Conservation (phyloP, 805 yeast genomes). For the Jamesozyma rosinii region DNA sequence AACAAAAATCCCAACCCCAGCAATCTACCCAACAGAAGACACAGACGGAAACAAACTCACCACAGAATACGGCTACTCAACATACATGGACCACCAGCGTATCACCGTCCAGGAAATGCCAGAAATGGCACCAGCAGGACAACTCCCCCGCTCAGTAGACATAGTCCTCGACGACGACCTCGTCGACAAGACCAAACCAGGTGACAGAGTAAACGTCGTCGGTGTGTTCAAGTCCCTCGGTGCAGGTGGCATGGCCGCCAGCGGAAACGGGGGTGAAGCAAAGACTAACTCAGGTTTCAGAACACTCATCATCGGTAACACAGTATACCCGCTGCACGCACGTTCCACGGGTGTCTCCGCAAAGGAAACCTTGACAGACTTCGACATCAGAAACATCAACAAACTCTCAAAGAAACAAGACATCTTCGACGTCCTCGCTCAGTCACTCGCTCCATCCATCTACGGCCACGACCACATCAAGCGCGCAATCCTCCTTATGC, state of each 20-base stretch:
- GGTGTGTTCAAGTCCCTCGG: constrained; percentile 93
- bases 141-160: constrained; percentile 86
- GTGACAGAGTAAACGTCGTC: constrained; percentile 88
- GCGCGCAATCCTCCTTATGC: constrained; percentile 80
- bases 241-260: constrained; percentile 37
- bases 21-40: constrained; percentile 88
- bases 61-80: constrained; percentile 88
- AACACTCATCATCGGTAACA: constrained; percentile 80
- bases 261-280: constrained; percentile 8
- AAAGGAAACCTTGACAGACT: constrained; percentile 58
- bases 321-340: constrained; percentile 80
- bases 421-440: constrained; percentile 69
- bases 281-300: constrained; percentile 53
- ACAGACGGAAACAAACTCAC: constrained; percentile 78
- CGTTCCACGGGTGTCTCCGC: constrained; percentile 79
- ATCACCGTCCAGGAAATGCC: constrained; percentile 95
- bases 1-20: constrained; percentile 46
- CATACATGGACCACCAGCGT: constrained; percentile 89
- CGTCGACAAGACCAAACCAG: constrained; percentile 88
- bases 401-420: constrained; percentile 59
- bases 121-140: constrained; percentile 96
- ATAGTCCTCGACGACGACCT: constrained; percentile 90
- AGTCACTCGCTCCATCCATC: constrained; percentile 90
- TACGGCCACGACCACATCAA: constrained; percentile 89
- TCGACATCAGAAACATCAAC: constrained; percentile 80